Percentiles rank a stretch among this genome's conserved stretches.
These are phyloP conservation scores for Aspergillus ostianus DNA, from an alignment of 495 filamentous ascomycete genomes.

Conservation along the genomic window DNA sequence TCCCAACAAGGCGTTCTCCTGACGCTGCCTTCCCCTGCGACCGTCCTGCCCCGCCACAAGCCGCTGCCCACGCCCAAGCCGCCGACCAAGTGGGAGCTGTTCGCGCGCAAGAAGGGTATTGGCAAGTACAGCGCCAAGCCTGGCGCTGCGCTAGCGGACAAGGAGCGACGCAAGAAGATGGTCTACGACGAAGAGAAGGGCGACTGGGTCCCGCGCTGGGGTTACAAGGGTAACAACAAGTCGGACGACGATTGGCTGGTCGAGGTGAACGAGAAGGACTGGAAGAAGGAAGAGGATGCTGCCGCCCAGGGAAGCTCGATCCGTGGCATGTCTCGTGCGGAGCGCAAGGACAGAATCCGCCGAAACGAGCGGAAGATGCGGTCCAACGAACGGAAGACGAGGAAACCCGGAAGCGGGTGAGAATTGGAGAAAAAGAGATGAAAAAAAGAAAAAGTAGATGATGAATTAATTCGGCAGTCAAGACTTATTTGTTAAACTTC, in stretches of 20 bases:
- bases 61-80: slow-evolving; percentile 75
- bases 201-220: slow-evolving; percentile 91
- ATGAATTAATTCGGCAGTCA: slow-evolving; percentile 4
- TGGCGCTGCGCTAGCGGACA: slow-evolving; percentile 42
- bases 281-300: slow-evolving; percentile 59
- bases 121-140: slow-evolving; percentile 47
- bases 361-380: slow-evolving; percentile 70
- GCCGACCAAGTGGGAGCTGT: slow-evolving; percentile 90
- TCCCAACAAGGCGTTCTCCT: slow-evolving; percentile 68
- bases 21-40: slow-evolving; percentile 65
- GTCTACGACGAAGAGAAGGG: slow-evolving; percentile 80
- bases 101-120: slow-evolving; percentile 95
- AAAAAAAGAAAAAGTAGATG: neutral
- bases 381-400: slow-evolving; percentile 59
- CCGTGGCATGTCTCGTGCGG: slow-evolving; percentile 59
- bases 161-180: slow-evolving; percentile 73
- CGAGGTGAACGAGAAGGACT: slow-evolving; percentile 77
- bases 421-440: neutral
- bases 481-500: slow-evolving; percentile 9
- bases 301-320: slow-evolving; percentile 60
- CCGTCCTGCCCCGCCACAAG: slow-evolving; percentile 81
- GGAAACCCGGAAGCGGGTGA: slow-evolving; percentile 38
- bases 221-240: slow-evolving; percentile 91
- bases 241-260: slow-evolving; percentile 78
- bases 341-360: slow-evolving; percentile 62